These are phyloP conservation scores for Sporobolomyces roseus DNA, from an alignment of 768 basidiomycete species.

Conservation along the genomic window DNA sequence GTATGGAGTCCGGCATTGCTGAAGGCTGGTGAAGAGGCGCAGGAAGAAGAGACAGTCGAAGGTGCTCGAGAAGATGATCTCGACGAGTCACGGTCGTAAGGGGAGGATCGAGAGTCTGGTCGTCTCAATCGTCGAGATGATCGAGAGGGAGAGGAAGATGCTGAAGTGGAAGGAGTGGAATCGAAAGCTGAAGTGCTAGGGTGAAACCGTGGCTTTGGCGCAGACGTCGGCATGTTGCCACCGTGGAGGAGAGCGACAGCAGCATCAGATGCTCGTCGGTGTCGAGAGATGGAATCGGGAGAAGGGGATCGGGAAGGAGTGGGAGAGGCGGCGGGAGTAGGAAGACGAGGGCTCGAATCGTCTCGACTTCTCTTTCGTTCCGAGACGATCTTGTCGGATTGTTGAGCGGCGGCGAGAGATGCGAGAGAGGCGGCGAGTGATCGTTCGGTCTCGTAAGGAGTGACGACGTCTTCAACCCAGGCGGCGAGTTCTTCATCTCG, in stretches of 20 bases:
- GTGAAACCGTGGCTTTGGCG: neutral
- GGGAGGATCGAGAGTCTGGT: conserved; percentile 18
- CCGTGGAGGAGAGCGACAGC: conserved; percentile 43
- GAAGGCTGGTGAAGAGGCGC: conserved; percentile 25
- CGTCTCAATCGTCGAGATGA: conserved; percentile 2
- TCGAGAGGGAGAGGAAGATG: conserved; percentile 17
- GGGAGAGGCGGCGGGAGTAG: conserved; percentile 25
- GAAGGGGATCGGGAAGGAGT: conserved; percentile 38
- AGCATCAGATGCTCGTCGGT: conserved; percentile 43
- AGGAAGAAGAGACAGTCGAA: conserved; percentile 31
- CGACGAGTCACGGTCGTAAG: conserved; percentile 25
- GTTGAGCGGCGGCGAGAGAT: conserved; percentile 13
- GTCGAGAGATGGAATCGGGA: conserved; percentile 36
- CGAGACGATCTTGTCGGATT: conserved; percentile 25
- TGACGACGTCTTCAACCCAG: conserved; percentile 34
- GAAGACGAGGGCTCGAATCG: neutral
- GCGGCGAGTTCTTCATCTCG: conserved; percentile 43
- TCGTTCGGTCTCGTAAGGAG: conserved; percentile 35
- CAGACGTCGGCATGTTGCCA: conserved; percentile 13
- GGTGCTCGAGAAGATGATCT: conserved; percentile 32
- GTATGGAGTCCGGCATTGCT: conserved; percentile 28
- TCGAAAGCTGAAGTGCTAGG: conserved; percentile 5
- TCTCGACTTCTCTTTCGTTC: conserved; percentile 41
- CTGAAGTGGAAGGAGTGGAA: conserved; percentile 16
- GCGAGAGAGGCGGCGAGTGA: conserved; percentile 28